These are phyloP conservation scores for Arctostaphylos glauca DNA, from an alignment of 148 eudicot genomes.

Conservation along the genomic window DNA sequence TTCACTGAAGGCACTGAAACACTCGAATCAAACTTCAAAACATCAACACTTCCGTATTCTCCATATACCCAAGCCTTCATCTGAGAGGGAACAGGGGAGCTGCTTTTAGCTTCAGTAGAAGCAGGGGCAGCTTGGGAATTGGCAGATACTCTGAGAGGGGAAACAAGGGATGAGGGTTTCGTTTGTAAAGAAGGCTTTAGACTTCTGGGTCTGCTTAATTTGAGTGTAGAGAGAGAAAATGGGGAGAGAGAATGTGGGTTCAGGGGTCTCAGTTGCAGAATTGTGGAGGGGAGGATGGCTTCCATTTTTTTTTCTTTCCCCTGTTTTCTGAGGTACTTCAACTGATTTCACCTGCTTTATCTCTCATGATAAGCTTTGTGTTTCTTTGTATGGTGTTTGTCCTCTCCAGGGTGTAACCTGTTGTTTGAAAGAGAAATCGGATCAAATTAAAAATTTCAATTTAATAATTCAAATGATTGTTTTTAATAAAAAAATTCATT, in stretches of 20 bases:
- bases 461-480: too few species aligned
- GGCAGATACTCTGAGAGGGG: slow-evolving; percentile 34
- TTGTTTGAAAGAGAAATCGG: too few species aligned
- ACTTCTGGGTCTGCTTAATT: background rate
- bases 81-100: slow-evolving; percentile 34
- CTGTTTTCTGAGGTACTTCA: background rate
- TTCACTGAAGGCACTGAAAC: slow-evolving; percentile 66
- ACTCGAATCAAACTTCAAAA: slow-evolving; percentile 52
- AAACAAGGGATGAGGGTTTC: background rate
- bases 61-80: slow-evolving; percentile 94
- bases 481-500: too few species aligned
- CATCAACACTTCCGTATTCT: slow-evolving; percentile 87
- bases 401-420: too few species aligned
- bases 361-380: background rate
- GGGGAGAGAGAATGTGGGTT: slow-evolving; percentile 17
- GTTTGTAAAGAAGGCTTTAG: background rate
- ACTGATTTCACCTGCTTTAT: background rate
- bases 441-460: too few species aligned
- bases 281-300: slow-evolving; percentile 34
- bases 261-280: slow-evolving; percentile 17
- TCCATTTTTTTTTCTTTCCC: slow-evolving; percentile 22
- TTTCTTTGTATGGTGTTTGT: slow-evolving; percentile 9
- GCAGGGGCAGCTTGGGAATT: slow-evolving; percentile 60
- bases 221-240: slow-evolving; percentile 12
- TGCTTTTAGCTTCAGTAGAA: slow-evolving; percentile 26